Percentiles rank a stretch among this genome's conserved stretches.
Conservation (phyloP, 495 filamentous ascomycete genomes). For the Polyplosphaeria fusca region DNA sequence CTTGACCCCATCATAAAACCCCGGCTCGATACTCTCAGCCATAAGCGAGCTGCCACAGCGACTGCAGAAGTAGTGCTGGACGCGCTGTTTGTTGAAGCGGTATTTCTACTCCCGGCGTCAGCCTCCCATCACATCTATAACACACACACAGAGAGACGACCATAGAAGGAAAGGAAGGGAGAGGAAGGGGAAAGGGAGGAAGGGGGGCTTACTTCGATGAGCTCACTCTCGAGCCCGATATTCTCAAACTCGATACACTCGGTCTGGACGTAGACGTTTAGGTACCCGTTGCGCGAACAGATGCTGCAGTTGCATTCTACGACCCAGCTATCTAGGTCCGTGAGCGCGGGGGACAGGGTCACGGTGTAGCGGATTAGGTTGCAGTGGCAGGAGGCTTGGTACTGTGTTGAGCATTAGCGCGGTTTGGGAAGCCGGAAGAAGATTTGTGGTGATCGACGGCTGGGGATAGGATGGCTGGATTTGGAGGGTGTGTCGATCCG, state of each 20-base stretch:
- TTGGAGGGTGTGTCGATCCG: no score
- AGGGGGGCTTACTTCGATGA: constrained; percentile 21
- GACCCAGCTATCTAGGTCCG: constrained; percentile 34
- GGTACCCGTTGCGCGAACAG: constrained; percentile 46
- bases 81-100: constrained; percentile 39
- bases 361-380: constrained; percentile 31
- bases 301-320: constrained; percentile 46
- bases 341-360: constrained; percentile 35
- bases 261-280: constrained; percentile 42
- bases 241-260: constrained; percentile 34
- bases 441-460: no score
- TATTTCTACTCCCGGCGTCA: constrained; percentile 33
- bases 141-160: no score
- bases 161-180: no score
- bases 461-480: no score
- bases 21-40: constrained; percentile 35
- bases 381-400: constrained; percentile 33
- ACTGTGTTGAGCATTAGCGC: constrained; percentile 27
- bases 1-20: constrained; percentile 33
- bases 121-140: not conserved
- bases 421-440: no score
- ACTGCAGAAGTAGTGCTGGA: constrained; percentile 46
- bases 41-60: constrained; percentile 45
- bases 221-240: constrained; percentile 8
- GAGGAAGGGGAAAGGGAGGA: not conserved